These are phyloP conservation scores for Phytophthora gonapodyides DNA, from an alignment of 352 stramenopile genomes.

Conservation along the genomic window DNA sequence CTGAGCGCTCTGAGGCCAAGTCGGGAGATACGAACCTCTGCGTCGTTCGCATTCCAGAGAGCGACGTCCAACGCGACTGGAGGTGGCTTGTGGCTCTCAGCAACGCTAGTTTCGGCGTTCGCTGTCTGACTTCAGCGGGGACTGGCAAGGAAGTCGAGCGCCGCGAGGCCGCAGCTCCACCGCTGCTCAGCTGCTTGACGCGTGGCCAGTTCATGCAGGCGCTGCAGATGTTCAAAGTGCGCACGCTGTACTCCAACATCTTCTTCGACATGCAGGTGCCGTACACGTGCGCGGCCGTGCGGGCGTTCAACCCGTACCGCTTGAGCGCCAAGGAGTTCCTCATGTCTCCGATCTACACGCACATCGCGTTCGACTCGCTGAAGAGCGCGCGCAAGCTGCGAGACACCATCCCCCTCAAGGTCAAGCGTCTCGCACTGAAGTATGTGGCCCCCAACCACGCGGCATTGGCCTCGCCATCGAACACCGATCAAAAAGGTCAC, in stretches of 20 bases:
- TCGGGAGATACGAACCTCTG: slow-evolving; percentile 17
- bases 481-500: slow-evolving; percentile 15
- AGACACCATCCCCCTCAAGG: slow-evolving; percentile 56
- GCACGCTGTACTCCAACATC: slow-evolving; percentile 76
- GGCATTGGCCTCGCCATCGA: slow-evolving; percentile 30
- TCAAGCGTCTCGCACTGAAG: slow-evolving; percentile 47
- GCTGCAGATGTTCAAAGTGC: slow-evolving; percentile 66
- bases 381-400: slow-evolving; percentile 55
- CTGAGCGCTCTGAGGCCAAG: slow-evolving; percentile 13
- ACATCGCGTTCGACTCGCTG: slow-evolving; percentile 67
- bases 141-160: slow-evolving; percentile 1
- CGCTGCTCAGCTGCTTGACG: slow-evolving; percentile 67
- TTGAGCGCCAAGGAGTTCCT: slow-evolving; percentile 42
- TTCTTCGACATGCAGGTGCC: slow-evolving; percentile 84
- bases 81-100: slow-evolving; percentile 67
- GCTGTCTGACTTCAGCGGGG: slow-evolving; percentile 36
- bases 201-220: slow-evolving; percentile 78
- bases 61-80: slow-evolving; percentile 61
- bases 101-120: slow-evolving; percentile 55
- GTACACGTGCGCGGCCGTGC: slow-evolving; percentile 75
- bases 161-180: slow-evolving; percentile 13
- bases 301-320: slow-evolving; percentile 84
- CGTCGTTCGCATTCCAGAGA: slow-evolving; percentile 54
- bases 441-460: slow-evolving; percentile 28
- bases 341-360: slow-evolving; percentile 71